These are phyloP conservation scores for Populus nigra DNA, from an alignment of 345 rosid genomes.

Conservation along the genomic window DNA sequence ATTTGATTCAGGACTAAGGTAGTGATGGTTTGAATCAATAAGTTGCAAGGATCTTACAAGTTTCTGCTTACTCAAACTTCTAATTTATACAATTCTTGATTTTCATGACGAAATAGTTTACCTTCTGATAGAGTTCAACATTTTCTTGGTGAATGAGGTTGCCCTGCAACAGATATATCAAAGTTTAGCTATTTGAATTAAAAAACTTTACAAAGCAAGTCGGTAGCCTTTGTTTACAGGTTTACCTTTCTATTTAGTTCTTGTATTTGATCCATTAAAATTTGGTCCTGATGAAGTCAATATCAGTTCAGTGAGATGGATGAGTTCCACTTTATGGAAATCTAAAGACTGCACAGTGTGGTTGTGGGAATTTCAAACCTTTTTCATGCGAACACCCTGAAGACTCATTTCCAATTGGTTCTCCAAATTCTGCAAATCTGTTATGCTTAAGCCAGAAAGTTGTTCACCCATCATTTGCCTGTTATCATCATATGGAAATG, in stretches of 20 bases:
- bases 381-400: constrained; percentile 50
- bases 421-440: constrained; percentile 59
- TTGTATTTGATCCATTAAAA: constrained; percentile 58
- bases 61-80: constrained; percentile 15
- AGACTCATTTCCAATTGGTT: constrained; percentile 55
- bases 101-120: constrained; percentile 49
- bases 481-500: constrained; percentile 24
- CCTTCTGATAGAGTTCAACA: constrained; percentile 67
- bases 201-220: constrained; percentile 4
- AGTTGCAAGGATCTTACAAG: constrained; percentile 6
- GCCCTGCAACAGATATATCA: constrained; percentile 45
- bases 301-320: constrained; percentile 12
- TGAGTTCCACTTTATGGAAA: constrained; percentile 10
- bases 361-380: constrained; percentile 40
- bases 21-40: constrained; percentile 7
- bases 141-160: constrained; percentile 60
- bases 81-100: constrained; percentile 45
- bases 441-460: constrained; percentile 52
- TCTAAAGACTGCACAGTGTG: constrained; percentile 1
- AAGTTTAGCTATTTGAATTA: constrained; percentile 20
- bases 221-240: constrained; percentile 7
- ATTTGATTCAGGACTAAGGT: constrained; percentile 3
- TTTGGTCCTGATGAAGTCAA: constrained; percentile 49
- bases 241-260: constrained; percentile 55
- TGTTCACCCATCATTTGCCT: constrained; percentile 83